Percentiles rank a stretch among this genome's conserved stretches.
These are phyloP conservation scores for Ramularia endophylla DNA, from an alignment of 2,329 filamentous ascomycete species.

Conservation along the genomic window DNA sequence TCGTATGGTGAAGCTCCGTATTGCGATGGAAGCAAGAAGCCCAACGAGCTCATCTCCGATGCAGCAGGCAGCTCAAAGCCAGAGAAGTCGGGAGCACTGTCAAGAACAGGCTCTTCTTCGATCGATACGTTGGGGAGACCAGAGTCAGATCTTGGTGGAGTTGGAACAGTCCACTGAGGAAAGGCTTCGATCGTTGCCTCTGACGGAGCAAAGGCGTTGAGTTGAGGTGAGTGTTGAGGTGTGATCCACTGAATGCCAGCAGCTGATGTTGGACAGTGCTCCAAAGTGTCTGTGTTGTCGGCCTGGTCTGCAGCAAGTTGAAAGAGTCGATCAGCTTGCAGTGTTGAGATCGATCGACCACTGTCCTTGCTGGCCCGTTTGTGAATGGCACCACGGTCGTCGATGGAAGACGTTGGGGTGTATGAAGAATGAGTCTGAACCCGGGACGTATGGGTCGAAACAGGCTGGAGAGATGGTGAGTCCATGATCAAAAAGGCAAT, in stretches of 20 bases:
- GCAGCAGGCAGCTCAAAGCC: constrained; percentile 23
- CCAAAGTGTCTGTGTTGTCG: constrained; percentile 11
- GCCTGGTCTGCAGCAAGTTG: constrained; percentile 23
- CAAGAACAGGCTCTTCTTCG: constrained; percentile 24
- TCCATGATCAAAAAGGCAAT: constrained; percentile 24
- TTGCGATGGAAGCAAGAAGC: constrained; percentile 32
- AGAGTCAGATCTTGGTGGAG: constrained; percentile 30
- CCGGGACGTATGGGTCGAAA: constrained; percentile 14
- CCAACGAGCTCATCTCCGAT: constrained; percentile 33
- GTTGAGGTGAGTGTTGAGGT: constrained; percentile 29
- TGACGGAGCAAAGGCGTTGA: constrained; percentile 13
- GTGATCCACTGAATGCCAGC: constrained; percentile 26
- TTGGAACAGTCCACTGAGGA: constrained; percentile 28
- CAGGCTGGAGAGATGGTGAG: constrained; percentile 28
- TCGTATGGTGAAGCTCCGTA: constrained; percentile 28
- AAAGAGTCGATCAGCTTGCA: constrained; percentile 27
- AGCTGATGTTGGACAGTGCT: constrained; percentile 4
- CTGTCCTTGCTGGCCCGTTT: constrained; percentile 22
- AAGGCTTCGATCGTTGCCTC: constrained; percentile 24
- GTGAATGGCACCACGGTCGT: constrained; percentile 25
- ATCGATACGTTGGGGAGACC: constrained; percentile 26
- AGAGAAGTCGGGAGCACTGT: constrained; percentile 18
- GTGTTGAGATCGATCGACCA: constrained; percentile 24
- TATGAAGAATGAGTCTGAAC: constrained; percentile 24
- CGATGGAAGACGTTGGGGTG: constrained; percentile 18